Evolutionary conservation across 345 rosid species (phyloP), one percentile per base, ranked within the genome.

Genomic region (Bruguiera parviflora): DNA sequence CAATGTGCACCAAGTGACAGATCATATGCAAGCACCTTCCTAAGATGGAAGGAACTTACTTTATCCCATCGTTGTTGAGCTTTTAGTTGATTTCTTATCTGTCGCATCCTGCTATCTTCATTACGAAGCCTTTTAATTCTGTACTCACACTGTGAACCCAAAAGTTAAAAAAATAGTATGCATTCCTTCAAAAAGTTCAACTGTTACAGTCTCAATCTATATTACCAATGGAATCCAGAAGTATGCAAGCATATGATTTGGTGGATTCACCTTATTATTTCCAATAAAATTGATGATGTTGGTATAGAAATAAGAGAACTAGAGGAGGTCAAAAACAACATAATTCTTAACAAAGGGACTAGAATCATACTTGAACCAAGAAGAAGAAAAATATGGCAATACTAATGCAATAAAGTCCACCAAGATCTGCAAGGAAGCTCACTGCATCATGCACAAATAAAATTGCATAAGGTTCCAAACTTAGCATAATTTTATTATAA

Each of bases 351-450:
- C 65, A 35, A 59, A 65, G 58, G 77, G 56, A 71, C 20, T 65
- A 52, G 69, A 52, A 72, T 63, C 75, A 68, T 81, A 95, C 99
- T 80, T 95, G 99, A 76, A 88, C 96, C 78, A 92, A 80, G 61
- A 88, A 70, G 86, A 84, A 95, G 86, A 90, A 88, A 83, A 95
- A 95, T 74, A 95, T 84, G 75, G 91, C 90, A 73, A 95, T 82
- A 69, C 97, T 92, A 76, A 95, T 80, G 88, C 99, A 95, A 80
- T 86, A 95, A 61, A 95, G 82, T 71, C 99, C 99, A 78, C 99
- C 99, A 79, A 95, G 96, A 76, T 95, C 97, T 0, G 99, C 99
- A 62, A 95, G 91, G 87, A 95, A 92, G 86, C 93, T 84, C 80
- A 95, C 99, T 95, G 91, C 88, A 83, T 71, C 47, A 66, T 21